A percentile compares a stretch with the other conserved stretches of the same genome.
Conservation (phyloP, 768 basidiomycete genomes). For the Collybiopsis luxurians region DNA sequence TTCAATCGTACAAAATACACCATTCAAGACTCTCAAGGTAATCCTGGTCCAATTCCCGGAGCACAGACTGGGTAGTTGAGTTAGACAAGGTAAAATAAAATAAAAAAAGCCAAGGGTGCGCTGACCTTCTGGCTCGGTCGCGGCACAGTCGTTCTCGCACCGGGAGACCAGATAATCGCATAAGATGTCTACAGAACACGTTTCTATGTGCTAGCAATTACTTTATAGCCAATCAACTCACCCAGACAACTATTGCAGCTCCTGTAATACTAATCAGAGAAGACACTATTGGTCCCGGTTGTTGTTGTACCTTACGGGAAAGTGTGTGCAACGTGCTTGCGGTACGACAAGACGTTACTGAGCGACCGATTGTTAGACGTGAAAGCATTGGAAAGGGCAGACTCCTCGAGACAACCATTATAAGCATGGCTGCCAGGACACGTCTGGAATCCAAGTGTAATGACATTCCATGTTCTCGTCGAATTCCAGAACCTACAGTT, state of each 20-base stretch:
- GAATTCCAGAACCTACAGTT: too few relatives aligned
- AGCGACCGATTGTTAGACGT: not conserved
- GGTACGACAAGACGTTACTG: not conserved
- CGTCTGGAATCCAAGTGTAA: too few relatives aligned
- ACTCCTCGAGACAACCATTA: not conserved
- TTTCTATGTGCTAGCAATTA: too few relatives aligned
- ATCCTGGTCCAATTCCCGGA: slow-evolving; percentile 1
- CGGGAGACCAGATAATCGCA: too few relatives aligned
- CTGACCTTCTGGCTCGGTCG: too few relatives aligned
- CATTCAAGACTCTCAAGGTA: slow-evolving; percentile 5
- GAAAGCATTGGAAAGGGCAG: not conserved
- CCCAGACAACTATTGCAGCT: slow-evolving; percentile 1
- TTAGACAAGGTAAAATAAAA: too few relatives aligned
- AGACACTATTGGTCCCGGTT: not conserved
- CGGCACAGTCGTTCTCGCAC: too few relatives aligned
- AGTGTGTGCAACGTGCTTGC: not conserved
- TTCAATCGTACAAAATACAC: slow-evolving; percentile 7
- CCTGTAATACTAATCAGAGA: not conserved
- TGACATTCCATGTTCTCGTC: too few relatives aligned
- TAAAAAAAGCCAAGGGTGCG: too few relatives aligned
- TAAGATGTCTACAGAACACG: too few relatives aligned
- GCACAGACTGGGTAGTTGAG: too few relatives aligned
- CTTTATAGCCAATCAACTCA: too few relatives aligned
- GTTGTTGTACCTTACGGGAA: not conserved
- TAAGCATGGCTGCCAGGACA: not conserved